These are phyloP conservation scores for Nemania sp. DNA, from an alignment of 2,329 filamentous ascomycete genomes.

Conservation along the genomic window DNA sequence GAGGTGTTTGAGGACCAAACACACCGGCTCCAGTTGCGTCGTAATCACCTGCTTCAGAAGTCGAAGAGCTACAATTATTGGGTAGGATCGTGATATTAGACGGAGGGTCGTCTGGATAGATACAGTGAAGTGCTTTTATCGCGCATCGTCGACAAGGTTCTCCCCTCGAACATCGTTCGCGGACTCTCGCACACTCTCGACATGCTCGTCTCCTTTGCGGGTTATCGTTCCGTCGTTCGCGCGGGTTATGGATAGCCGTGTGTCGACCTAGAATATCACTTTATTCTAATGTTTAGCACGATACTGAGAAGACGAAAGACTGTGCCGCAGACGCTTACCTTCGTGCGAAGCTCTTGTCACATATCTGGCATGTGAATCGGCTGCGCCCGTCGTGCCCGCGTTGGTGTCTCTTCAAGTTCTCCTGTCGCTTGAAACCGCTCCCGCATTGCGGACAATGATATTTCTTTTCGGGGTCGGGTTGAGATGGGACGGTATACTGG, in stretches of 20 bases:
- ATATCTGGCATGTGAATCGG: constrained; percentile 35
- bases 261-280: constrained; percentile 36
- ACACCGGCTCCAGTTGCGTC: not conserved
- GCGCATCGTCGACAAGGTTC: constrained; percentile 36
- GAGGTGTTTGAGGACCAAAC: not conserved
- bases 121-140: constrained; percentile 31
- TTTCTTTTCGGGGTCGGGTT: constrained; percentile 27
- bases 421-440: constrained; percentile 37
- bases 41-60: not conserved
- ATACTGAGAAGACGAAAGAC: not conserved
- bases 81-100: constrained; percentile 15
- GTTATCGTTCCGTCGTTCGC: constrained; percentile 26
- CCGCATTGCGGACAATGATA: constrained; percentile 37
- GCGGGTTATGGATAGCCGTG: constrained; percentile 30
- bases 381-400: constrained; percentile 35
- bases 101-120: constrained; percentile 34
- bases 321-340: constrained; percentile 28
- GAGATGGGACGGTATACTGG: constrained; percentile 11
- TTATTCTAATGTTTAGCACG: constrained; percentile 16
- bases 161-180: constrained; percentile 37
- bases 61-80: not conserved
- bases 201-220: constrained; percentile 35
- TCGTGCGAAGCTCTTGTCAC: constrained; percentile 38
- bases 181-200: constrained; percentile 34
- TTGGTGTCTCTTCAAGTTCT: constrained; percentile 40